Percentiles rank a stretch among this genome's conserved stretches.
These are phyloP conservation scores for Zymoseptoria tritici DNA, from an alignment of 2,329 filamentous ascomycete genomes.

Conservation along the genomic window DNA sequence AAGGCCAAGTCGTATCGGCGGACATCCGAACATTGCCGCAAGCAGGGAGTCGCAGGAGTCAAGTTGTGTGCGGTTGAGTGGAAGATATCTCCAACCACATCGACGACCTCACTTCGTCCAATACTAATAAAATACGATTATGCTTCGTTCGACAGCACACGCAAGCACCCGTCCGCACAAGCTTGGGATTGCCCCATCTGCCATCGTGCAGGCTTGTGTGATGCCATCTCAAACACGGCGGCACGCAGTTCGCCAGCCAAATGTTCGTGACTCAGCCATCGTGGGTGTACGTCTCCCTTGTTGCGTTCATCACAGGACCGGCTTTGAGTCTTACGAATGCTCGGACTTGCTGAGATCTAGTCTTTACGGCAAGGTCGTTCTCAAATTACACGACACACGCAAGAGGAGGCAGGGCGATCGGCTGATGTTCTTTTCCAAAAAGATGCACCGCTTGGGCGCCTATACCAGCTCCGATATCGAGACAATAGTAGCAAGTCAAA, in stretches of 20 bases:
- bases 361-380: not conserved
- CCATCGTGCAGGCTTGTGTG: not conserved
- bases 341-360: not conserved
- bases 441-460: not conserved
- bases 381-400: not conserved
- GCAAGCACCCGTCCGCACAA: not conserved
- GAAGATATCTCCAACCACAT: not conserved
- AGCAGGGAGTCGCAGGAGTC: not conserved
- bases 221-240: not conserved
- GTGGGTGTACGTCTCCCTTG: not conserved
- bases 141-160: not conserved
- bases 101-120: not conserved
- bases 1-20: not conserved
- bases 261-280: not conserved
- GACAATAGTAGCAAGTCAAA: not conserved
- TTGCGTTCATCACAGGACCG: not conserved
- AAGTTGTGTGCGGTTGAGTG: not conserved
- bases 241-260: not conserved
- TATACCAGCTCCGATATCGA: not conserved
- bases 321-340: no score
- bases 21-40: not conserved
- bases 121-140: not conserved
- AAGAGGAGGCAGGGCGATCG: no score
- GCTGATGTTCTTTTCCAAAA: no score
- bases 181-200: not conserved